phyloP scores from a whole-genome alignment of 2,329 filamentous ascomycete species.

The Fusarium luffae region DNA sequence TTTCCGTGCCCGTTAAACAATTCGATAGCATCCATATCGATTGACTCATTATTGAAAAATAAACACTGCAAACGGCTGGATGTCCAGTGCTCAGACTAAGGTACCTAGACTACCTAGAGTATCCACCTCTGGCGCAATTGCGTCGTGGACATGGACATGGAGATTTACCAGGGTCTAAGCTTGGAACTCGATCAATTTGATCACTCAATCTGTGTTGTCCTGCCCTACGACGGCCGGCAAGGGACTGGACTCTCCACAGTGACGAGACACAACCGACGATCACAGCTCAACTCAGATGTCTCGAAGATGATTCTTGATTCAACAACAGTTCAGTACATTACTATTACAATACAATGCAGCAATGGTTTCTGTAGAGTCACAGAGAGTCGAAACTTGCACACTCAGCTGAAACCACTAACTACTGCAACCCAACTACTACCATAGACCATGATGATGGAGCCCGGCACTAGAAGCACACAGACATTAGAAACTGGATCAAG shows the following conservation, averaged over 20 bases:
- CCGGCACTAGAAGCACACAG: neutral
- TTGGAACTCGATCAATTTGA: conserved; percentile 33
- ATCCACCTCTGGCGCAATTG: conserved; percentile 20
- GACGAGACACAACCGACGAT: conserved; percentile 30
- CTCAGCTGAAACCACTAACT: conserved; percentile 38
- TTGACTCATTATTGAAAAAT: neutral
- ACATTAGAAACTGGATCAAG: conserved; percentile 14
- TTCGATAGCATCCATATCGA: neutral
- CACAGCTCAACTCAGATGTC: conserved; percentile 9
- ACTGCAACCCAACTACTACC: conserved; percentile 26
- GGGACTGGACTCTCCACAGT: conserved; percentile 28
- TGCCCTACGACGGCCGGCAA: conserved; percentile 26
- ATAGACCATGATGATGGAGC: conserved; percentile 13
- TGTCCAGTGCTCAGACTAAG: neutral
- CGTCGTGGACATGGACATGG: conserved; percentile 18
- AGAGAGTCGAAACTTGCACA: neutral
- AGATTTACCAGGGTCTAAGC: conserved; percentile 33
- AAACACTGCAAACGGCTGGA: conserved; percentile 20
- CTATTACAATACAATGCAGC: neutral
- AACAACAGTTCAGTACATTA: neutral
- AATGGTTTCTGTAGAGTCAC: neutral
- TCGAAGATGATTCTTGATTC: neutral
- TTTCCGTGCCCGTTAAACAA: neutral
- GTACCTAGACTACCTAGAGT: neutral
- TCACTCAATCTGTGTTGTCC: conserved; percentile 19